Base-by-base conservation (phyloP, 805 yeast species). In the Yarrowia osloensis region DNA sequence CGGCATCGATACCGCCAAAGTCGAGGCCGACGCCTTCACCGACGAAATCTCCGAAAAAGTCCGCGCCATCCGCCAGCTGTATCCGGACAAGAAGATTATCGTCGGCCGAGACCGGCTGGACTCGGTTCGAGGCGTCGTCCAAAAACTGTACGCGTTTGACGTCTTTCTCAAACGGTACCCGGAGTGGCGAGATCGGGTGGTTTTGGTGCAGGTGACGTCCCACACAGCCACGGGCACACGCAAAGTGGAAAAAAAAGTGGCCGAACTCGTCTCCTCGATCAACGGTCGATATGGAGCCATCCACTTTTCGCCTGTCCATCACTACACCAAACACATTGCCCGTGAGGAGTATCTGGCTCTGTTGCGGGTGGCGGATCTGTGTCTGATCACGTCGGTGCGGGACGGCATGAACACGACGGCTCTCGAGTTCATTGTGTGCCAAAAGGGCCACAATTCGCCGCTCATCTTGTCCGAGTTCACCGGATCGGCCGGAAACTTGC, bases 401-500 rank as follows among this genome's bases (percentile, higher is more conserved):
- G 99, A 95, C 76, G 98, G 98, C 67, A 92, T 94, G 89, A 94
- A 92, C 78, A 91, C 98, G 4, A 95, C 98, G 1, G 91, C 97
- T 0, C 79, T 94, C 68, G 99, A 95, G 77, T 95, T 86, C 76
- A 95, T 93, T 52, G 86, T 93, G 50, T 90, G 97, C 71, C 87
- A 90, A 72, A 80, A 85, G 69, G 74, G 76, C 40, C 84, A 87
- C 69, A 80, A 82, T 69, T 84, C 89, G 2, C 97, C 98, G 0
- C 82, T 96, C 73, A 86, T 95, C 42, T 79, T 95, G 52, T 90
- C 97, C 24, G 99, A 95, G 79, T 95, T 95, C 75, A 89, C 96
- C 67, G 99, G 99, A 52, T 87, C 96, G 3, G 90, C 97, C 0
- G 77, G 76, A 39, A 68, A 73, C n/a, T 69, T 80, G 22, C 68